Evolutionary conservation across 2,329 filamentous ascomycete genomes (phyloP).

Genomic region (Colletotrichum kahawae): DNA sequence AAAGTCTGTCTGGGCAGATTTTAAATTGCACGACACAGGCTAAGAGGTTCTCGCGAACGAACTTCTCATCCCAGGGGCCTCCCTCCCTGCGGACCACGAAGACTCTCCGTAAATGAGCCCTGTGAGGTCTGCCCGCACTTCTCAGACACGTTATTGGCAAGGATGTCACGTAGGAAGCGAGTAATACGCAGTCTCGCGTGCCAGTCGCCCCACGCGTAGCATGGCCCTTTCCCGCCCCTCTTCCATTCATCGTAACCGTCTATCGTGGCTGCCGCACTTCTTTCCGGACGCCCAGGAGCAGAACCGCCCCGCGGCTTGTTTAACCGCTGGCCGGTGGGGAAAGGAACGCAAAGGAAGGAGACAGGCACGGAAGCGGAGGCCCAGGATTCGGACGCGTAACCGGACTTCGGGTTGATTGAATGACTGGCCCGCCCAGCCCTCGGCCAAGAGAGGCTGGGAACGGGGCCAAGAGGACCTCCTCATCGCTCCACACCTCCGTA

Average conservation of each 20-base stretch:
- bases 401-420: background rate
- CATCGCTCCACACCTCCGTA: background rate
- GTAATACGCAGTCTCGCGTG: background rate
- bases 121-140: background rate
- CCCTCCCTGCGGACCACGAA: background rate
- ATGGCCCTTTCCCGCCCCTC: background rate
- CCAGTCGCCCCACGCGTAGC: background rate
- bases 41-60: background rate
- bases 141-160: background rate
- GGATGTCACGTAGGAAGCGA: background rate
- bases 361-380: background rate
- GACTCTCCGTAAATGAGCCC: background rate
- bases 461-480: background rate
- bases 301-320: background rate
- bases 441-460: background rate
- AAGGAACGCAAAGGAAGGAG: background rate
- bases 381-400: slow-evolving; percentile 6
- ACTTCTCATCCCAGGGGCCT: background rate
- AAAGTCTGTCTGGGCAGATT: background rate
- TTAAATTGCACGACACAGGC: background rate
- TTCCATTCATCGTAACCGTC: background rate
- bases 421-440: background rate
- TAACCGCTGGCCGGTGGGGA: background rate
- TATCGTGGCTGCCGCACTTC: background rate
- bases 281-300: background rate